phyloP scores from a whole-genome alignment of 768 basidiomycete species.

The Trametes villosa region DNA sequence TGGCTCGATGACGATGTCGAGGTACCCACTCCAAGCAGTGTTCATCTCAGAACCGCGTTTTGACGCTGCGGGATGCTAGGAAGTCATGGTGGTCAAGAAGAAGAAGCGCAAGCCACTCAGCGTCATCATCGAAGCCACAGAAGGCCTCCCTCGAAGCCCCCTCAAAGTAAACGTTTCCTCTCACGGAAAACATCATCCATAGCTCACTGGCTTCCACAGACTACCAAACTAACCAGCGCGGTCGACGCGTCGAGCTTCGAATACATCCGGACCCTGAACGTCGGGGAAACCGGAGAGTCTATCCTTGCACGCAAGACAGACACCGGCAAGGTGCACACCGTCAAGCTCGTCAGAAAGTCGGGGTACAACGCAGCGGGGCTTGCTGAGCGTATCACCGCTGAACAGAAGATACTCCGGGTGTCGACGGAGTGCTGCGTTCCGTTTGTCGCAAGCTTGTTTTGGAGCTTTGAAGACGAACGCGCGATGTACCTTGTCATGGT shows the following conservation, averaged over 20 bases:
- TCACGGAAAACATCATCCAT: background rate
- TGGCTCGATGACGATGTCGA: constrained; percentile 56
- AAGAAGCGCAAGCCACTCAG: constrained; percentile 19
- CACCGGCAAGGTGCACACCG: constrained; percentile 9
- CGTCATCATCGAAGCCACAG: constrained; percentile 19
- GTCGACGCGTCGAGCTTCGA: constrained; percentile 21
- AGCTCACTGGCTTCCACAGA: background rate
- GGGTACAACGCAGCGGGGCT: background rate
- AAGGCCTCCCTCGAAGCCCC: background rate
- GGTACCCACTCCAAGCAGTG: no score
- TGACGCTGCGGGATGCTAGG: constrained; percentile 36
- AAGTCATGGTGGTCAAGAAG: constrained; percentile 51
- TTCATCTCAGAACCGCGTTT: background rate
- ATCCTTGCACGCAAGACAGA: constrained; percentile 20
- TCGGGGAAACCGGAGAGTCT: background rate
- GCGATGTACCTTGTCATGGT: constrained; percentile 47
- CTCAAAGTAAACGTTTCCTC: background rate
- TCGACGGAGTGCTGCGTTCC: constrained; percentile 40
- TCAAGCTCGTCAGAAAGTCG: constrained; percentile 23
- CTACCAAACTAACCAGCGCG: background rate
- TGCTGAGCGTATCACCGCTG: constrained; percentile 17
- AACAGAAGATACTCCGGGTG: constrained; percentile 42
- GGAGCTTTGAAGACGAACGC: constrained; percentile 46
- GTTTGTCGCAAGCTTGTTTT: constrained; percentile 45
- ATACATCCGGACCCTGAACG: constrained; percentile 8